Conservation (phyloP, 441 rosid genomes). For the Raphanus hybrid region DNA sequence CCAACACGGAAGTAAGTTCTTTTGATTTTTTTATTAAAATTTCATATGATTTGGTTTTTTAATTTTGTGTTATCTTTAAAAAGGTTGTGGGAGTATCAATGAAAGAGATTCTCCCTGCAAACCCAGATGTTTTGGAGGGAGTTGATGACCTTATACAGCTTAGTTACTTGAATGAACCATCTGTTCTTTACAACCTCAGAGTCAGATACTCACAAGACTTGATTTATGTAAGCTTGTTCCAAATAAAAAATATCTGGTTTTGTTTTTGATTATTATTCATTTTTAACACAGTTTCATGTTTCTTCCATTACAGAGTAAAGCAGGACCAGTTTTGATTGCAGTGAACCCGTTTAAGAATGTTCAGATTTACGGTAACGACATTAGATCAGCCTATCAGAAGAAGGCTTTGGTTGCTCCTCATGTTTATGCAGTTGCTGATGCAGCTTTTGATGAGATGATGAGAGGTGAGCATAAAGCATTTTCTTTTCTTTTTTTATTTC, state of each 20-base stretch:
- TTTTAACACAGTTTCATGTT: conserved; percentile 34
- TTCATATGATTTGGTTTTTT: conserved; percentile 4
- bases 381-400: conserved; percentile 60
- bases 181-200: conserved; percentile 82
- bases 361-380: conserved; percentile 62
- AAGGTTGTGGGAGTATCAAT: conserved; percentile 65
- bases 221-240: conserved; percentile 73
- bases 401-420: conserved; percentile 68
- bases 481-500: background rate
- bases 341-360: conserved; percentile 78
- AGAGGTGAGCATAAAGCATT: conserved; percentile 19
- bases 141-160: conserved; percentile 95
- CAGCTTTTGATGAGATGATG: conserved; percentile 86
- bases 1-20: conserved; percentile 64
- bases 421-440: conserved; percentile 73
- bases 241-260: background rate
- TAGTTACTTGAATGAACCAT: conserved; percentile 94
- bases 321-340: conserved; percentile 84
- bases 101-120: conserved; percentile 85
- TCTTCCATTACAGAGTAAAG: conserved; percentile 67
- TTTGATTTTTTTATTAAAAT: background rate
- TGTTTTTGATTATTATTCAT: conserved; percentile 1
- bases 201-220: conserved; percentile 71
- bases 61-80: background rate
- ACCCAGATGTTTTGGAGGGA: conserved; percentile 86